Evolutionary conservation across 352 stramenopile genomes (phyloP), one percentile per base, ranked within the genome.

Genomic region (Globisporangium rhizosaccharum): DNA sequence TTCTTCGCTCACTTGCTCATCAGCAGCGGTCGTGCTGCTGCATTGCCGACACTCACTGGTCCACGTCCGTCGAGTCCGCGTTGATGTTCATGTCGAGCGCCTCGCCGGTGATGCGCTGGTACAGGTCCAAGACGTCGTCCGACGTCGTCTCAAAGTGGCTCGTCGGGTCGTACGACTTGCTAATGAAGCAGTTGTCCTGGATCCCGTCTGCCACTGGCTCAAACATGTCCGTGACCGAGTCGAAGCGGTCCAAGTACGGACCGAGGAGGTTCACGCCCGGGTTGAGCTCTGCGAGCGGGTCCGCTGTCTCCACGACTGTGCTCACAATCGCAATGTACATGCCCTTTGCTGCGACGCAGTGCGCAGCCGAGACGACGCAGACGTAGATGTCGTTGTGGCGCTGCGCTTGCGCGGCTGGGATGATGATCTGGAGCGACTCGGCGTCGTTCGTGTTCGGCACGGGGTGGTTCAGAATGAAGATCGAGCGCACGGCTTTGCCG

Each of bases 271-370:
- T 94, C 54, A 99, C 88, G 59, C 93, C 97, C 11, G 91, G 82
- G 45, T 88, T 79, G 17, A 99, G 79, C 80, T 99, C 98, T 55
- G 91, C 71, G 52, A 98, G 75, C 23, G 98, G 96, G 59, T 98
- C 85, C 61, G 75, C 75, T 7, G 96, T 99, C 82, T 99, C 97
- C 7, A 97, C 96, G 14, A 97, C 94, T 28, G 97, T 99, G 39
- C 92, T 98, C 50, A 98, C 96, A 66, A 99, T 99, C 47, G 96
- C 97, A 60, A 99, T 93, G 75, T 99, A 99, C 71, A 98, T 97
- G 63, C 97, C 97, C 70, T 91, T 85, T 12, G 96, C 90, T 25
- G 94, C 91, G 42, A 99, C 96, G 53, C 95, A 92, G 71, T 99
- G 95, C 18, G 87, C 82, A 61, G 90, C 88, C 51, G 93, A 98